These are phyloP conservation scores for Tylopilus microsporus DNA, from an alignment of 1,284 basidiomycete species.

Conservation along the genomic window DNA sequence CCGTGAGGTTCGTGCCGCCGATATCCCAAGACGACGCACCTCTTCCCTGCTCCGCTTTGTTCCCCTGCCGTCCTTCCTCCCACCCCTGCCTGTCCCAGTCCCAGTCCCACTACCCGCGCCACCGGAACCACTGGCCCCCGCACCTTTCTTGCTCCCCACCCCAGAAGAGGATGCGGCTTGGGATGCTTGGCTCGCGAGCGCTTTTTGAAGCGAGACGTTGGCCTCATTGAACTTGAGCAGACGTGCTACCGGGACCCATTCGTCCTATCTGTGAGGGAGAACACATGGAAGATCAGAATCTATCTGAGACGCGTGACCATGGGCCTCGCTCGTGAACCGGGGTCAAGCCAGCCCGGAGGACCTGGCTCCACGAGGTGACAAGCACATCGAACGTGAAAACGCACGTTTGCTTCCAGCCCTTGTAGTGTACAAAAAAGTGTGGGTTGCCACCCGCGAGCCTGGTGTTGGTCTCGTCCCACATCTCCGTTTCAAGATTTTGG, in stretches of 20 bases:
- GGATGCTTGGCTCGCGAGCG: slow-evolving; percentile 40
- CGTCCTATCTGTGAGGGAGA: slow-evolving; percentile 78
- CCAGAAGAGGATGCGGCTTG: slow-evolving; percentile 34
- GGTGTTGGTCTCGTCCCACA: slow-evolving; percentile 68
- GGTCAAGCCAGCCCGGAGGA: neutral
- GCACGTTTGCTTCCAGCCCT: slow-evolving; percentile 98
- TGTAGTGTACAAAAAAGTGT: slow-evolving; percentile 97
- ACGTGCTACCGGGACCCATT: slow-evolving; percentile 87
- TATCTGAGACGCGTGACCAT: neutral
- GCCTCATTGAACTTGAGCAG: slow-evolving; percentile 85
- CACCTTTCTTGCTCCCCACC: slow-evolving; percentile 29
- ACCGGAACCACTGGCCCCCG: slow-evolving; percentile 17
- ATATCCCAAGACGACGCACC: slow-evolving; percentile 16
- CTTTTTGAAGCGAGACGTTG: slow-evolving; percentile 79
- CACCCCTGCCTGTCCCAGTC: slow-evolving; percentile 20
- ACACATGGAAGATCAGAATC: neutral
- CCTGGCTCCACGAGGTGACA: neutral
- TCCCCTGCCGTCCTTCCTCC: slow-evolving; percentile 31
- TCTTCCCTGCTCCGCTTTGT: slow-evolving; percentile 38
- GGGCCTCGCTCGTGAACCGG: neutral
- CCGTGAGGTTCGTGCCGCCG: neutral
- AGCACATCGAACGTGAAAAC: slow-evolving; percentile 32
- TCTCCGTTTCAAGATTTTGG: slow-evolving; percentile 82
- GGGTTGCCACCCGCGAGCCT: slow-evolving; percentile 65
- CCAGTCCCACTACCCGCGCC: slow-evolving; percentile 22